Base-by-base conservation (phyloP, 306 rosid genomes). In the Trifolium repens region DNA sequence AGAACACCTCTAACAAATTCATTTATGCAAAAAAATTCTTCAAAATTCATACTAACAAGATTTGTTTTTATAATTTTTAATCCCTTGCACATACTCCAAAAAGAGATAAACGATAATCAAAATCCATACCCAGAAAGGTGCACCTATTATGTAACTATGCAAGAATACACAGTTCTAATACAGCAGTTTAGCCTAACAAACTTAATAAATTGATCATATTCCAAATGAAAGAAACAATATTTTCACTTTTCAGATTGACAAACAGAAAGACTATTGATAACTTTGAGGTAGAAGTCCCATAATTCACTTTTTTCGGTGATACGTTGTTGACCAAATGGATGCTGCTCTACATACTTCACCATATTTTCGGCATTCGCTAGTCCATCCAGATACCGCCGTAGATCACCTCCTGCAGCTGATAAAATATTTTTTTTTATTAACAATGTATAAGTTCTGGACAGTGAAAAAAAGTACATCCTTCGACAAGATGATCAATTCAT, bases 251-350 rank as follows among this genome's bases (percentile, higher is more conserved):
- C 55, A 59, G 3, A 77, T 19, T 39, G 27, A 69, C 8, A 52
- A 68, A 50, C 55, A 50, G 64, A 77, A 78, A 37, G 74, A 62
- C 80, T 84, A 32, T 58, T n/a, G 7, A 91, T 47, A 76, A 88
- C 93, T 19, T 40, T 17, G 67, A 54, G 79, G 85, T 91, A 93
- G 65, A 91, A 93, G 27, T 71, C 75, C 98, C 97, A 93, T 49
- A 73, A 76, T 76, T 81, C 50, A 73, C 83, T 87, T 71, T 9
- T 81, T 75, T 84, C 79, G 4, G 46, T 50, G 12, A 91, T 85
- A 5, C 80, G 76, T 17, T 76, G 58, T 80, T 93, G 94, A 80
- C 96, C 96, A 82, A 87, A 89, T 15, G 91, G 96, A 77, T 85
- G 83, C 53, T 72, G 50, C 77, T 78, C 88, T 65, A 91, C 77